Conservation (phyloP, 129 eudicot species). For the Calendula officinalis region DNA sequence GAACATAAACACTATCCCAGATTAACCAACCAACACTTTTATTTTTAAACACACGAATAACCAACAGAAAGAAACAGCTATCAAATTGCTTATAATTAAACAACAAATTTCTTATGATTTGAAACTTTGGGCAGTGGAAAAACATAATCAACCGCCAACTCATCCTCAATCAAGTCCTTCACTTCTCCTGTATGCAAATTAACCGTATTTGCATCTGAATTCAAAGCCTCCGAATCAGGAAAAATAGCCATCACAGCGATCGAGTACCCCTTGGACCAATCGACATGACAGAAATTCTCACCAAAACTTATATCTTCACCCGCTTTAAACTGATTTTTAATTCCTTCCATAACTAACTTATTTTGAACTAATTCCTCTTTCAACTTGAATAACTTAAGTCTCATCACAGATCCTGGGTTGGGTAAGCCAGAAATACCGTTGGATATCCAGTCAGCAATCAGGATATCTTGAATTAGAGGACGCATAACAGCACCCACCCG, state of each 20-base stretch:
- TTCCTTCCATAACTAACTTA: constrained; percentile 40
- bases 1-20: too few relatives aligned
- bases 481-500: constrained; percentile 38
- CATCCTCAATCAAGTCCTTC: constrained; percentile 46
- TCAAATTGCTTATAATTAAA: too few relatives aligned
- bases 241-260: constrained; percentile 49
- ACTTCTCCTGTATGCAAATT: constrained; percentile 51
- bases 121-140: constrained; percentile 40
- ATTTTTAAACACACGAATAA: too few relatives aligned
- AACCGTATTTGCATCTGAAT: constrained; percentile 27
- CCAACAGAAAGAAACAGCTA: too few relatives aligned
- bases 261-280: constrained; percentile 57
- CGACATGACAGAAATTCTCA: constrained; percentile 59
- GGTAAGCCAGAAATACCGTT: constrained; percentile 28
- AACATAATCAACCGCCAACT: constrained; percentile 49
- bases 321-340: constrained; percentile 34
- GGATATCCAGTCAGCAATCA: constrained; percentile 70
- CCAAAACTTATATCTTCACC: constrained; percentile 51
- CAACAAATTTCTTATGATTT: constrained; percentile 26
- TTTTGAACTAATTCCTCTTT: constrained; percentile 45
- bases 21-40: too few relatives aligned
- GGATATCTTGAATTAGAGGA: constrained; percentile 53
- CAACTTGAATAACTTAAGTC: constrained; percentile 49
- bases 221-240: constrained; percentile 45
- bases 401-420: constrained; percentile 51